phyloP scores from a whole-genome alignment of 208 protist genomes.

The Trypanosoma platydactyli region DNA sequence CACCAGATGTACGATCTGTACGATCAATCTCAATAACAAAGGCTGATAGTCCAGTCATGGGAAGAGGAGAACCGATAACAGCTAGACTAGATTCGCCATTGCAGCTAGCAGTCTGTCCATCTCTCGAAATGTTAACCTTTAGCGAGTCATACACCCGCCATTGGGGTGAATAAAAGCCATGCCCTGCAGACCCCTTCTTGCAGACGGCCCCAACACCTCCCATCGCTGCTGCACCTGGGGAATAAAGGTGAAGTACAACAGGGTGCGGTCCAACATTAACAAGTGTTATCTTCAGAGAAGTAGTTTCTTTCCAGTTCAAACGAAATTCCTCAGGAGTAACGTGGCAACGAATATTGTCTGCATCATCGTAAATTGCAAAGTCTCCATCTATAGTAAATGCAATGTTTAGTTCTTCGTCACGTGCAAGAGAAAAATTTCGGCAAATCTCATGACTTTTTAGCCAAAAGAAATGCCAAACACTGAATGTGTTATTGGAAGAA shows the following conservation, averaged over 20 bases:
- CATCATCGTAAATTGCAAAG: slow-evolving; percentile 78
- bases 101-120: slow-evolving; percentile 63
- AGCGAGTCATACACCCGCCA: slow-evolving; percentile 60
- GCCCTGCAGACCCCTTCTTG: slow-evolving; percentile 14
- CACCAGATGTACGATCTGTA: slow-evolving; percentile 45
- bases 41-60: slow-evolving; percentile 54
- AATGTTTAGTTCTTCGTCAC: slow-evolving; percentile 69
- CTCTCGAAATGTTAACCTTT: slow-evolving; percentile 56
- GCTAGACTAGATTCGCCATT: slow-evolving; percentile 56
- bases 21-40: slow-evolving; percentile 82
- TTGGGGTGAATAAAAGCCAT: slow-evolving; percentile 40
- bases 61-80: slow-evolving; percentile 73
- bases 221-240: slow-evolving; percentile 11
- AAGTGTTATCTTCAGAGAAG: slow-evolving; percentile 13
- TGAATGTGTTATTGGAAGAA: no score
- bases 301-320: slow-evolving; percentile 20
- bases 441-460: no score
- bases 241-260: slow-evolving; percentile 27
- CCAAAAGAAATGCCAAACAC: no score
- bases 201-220: not conserved
- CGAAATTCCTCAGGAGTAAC: slow-evolving; percentile 49
- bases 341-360: slow-evolving; percentile 75
- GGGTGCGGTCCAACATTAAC: slow-evolving; percentile 41
- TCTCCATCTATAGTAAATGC: slow-evolving; percentile 76
- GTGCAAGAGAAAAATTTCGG: slow-evolving; percentile 62